Evolutionary conservation across 2,329 filamentous ascomycete genomes (phyloP).

Genomic region (Epichloe coenophiala): DNA sequence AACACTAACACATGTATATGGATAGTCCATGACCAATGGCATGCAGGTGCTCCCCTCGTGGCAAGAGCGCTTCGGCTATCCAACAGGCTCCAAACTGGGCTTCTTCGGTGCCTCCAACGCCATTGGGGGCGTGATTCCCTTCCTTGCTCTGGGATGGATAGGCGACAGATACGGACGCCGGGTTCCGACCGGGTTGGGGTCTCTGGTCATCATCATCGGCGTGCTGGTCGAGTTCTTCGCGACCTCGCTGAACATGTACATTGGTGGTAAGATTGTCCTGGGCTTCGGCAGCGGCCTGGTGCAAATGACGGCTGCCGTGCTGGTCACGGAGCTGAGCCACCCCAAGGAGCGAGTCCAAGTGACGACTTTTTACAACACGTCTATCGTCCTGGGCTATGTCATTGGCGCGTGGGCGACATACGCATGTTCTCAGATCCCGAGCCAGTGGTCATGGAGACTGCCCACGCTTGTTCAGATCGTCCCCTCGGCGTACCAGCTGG

Average conservation of each 20-base stretch:
- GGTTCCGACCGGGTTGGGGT: conserved; percentile 21
- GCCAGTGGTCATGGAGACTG: conserved; percentile 35
- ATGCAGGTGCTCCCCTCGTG: conserved; percentile 24
- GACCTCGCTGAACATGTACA: conserved; percentile 22
- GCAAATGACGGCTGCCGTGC: conserved; percentile 27
- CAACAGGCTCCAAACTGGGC: conserved; percentile 23
- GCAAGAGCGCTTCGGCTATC: conserved; percentile 25
- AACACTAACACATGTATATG: background rate
- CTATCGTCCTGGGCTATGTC: conserved; percentile 26
- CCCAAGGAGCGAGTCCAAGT: conserved; percentile 25
- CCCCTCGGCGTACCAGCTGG: conserved; percentile 28
- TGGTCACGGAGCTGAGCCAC: conserved; percentile 29
- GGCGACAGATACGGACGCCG: conserved; percentile 22
- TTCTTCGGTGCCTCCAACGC: conserved; percentile 26
- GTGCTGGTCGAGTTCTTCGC: conserved; percentile 23
- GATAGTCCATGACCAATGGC: conserved; percentile 25
- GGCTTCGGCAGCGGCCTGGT: conserved; percentile 24
- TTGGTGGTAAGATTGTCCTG: conserved; percentile 24
- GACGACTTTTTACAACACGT: conserved; percentile 27
- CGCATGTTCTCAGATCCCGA: conserved; percentile 15
- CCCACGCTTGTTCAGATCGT: conserved; percentile 38
- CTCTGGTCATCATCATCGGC: conserved; percentile 24
- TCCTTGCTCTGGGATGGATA: conserved; percentile 22
- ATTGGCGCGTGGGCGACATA: conserved; percentile 25
- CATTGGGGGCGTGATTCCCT: conserved; percentile 26